phyloP scores from a whole-genome alignment of 2,329 filamentous ascomycete species.

The Monilinia fructicola region DNA sequence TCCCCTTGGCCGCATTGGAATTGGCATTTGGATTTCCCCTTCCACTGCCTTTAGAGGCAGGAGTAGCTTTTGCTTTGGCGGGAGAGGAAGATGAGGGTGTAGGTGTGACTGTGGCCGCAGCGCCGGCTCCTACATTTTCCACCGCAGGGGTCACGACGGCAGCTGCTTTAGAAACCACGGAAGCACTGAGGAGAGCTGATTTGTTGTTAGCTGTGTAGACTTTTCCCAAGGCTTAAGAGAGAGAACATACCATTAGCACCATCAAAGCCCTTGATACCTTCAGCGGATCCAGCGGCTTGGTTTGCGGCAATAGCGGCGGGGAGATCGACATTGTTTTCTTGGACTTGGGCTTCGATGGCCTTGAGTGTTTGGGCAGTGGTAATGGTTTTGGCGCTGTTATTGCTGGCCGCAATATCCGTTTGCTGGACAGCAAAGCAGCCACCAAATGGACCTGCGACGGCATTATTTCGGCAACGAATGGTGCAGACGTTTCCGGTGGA shows the following conservation, averaged over 20 bases:
- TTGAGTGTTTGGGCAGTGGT: constrained; percentile 48
- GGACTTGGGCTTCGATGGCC: constrained; percentile 50
- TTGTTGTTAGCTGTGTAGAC: not conserved
- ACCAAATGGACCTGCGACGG: constrained; percentile 56
- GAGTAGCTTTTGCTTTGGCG: not conserved
- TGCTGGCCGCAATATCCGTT: constrained; percentile 45
- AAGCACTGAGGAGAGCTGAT: constrained; percentile 16
- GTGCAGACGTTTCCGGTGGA: constrained; percentile 57
- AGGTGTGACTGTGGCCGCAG: not conserved
- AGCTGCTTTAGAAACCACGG: constrained; percentile 17
- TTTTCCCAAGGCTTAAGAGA: not conserved
- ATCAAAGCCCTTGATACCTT: constrained; percentile 40
- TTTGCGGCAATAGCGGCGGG: constrained; percentile 48
- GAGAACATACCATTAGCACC: constrained; percentile 35
- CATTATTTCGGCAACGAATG: constrained; percentile 59
- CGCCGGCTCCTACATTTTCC: constrained; percentile 2
- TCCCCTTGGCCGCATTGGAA: not conserved
- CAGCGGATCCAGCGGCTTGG: constrained; percentile 44
- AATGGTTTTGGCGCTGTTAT: constrained; percentile 49
- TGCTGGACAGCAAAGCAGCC: constrained; percentile 60
- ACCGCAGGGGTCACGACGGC: constrained; percentile 16
- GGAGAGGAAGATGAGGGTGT: not conserved
- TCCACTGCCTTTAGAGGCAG: not conserved
- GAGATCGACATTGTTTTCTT: constrained; percentile 53
- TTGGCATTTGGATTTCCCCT: not conserved